Conservation (phyloP, 441 rosid genomes). For the Kokia cookei region DNA sequence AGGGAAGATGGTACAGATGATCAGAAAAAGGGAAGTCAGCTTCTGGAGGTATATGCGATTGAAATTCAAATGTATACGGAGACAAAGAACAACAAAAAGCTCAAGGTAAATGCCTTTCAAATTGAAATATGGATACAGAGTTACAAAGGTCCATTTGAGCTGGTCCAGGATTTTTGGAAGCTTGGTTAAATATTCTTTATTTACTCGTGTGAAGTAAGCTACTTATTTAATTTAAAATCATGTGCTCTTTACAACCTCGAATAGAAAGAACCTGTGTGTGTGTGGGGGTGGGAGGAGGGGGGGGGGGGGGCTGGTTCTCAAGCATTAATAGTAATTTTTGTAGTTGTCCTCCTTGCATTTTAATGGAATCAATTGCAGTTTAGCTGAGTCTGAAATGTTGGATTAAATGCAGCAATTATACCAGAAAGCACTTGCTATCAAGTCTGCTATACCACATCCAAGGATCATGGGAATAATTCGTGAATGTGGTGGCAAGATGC, state of each 20-base stretch:
- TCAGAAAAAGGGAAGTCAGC: slow-evolving; percentile 99
- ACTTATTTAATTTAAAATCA: not conserved
- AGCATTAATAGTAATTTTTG: not conserved
- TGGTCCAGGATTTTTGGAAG: not conserved
- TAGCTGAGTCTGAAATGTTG: slow-evolving; percentile 8
- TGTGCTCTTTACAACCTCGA: not conserved
- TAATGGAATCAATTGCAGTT: not conserved
- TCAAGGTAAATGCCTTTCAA: slow-evolving; percentile 48
- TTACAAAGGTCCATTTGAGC: not conserved
- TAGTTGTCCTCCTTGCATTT: not conserved
- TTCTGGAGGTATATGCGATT: slow-evolving; percentile 94
- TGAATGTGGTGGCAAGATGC: slow-evolving; percentile 99
- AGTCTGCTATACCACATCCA: slow-evolving; percentile 99
- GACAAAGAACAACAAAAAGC: slow-evolving; percentile 97
- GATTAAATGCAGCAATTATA: slow-evolving; percentile 76
- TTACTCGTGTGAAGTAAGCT: not conserved
- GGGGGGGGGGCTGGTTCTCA: not conserved
- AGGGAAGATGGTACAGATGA: slow-evolving; percentile 98
- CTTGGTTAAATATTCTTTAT: not conserved
- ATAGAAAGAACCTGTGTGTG: not conserved
- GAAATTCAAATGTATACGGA: slow-evolving; percentile 98
- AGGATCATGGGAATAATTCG: slow-evolving; percentile 98
- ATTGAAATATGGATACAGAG: not conserved
- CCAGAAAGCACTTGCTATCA: slow-evolving; percentile 95
- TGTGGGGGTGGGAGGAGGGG: not conserved